Percentiles rank a stretch among this genome's conserved stretches.
phyloP scores from a whole-genome alignment of 148 eudicot genomes.

The Camellia japonica region DNA sequence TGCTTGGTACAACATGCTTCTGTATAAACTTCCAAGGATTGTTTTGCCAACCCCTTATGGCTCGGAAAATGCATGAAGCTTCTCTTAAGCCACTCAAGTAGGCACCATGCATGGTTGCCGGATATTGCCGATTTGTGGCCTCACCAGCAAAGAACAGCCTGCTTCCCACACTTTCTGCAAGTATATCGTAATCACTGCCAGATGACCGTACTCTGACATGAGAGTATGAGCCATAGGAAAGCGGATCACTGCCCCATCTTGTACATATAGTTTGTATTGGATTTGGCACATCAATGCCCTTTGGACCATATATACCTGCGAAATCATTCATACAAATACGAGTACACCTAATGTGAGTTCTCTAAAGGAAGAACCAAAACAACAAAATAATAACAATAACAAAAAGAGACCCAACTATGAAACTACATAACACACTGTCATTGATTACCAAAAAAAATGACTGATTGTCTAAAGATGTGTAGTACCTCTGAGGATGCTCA shows the following conservation, averaged over 20 bases:
- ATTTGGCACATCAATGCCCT: slow-evolving; percentile 76
- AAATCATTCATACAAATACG: slow-evolving; percentile 13
- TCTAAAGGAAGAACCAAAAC: slow-evolving; percentile 1
- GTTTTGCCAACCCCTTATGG: slow-evolving; percentile 36
- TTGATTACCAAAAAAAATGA: not conserved
- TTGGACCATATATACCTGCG: slow-evolving; percentile 75
- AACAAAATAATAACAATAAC: not conserved
- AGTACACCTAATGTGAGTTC: slow-evolving; percentile 1
- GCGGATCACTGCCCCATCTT: slow-evolving; percentile 83
- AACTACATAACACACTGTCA: not conserved
- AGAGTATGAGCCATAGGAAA: slow-evolving; percentile 88
- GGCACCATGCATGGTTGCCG: slow-evolving; percentile 98
- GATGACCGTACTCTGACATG: slow-evolving; percentile 75
- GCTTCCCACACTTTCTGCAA: slow-evolving; percentile 70
- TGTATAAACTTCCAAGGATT: slow-evolving; percentile 39
- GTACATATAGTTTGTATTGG: slow-evolving; percentile 83
- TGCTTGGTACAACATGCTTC: slow-evolving; percentile 41
- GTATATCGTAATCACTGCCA: slow-evolving; percentile 74
- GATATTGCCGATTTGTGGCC: slow-evolving; percentile 76
- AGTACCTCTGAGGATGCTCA: slow-evolving; percentile 81
- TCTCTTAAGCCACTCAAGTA: slow-evolving; percentile 84
- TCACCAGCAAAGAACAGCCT: slow-evolving; percentile 87
- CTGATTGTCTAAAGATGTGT: slow-evolving; percentile 11
- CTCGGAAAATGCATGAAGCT: slow-evolving; percentile 64
- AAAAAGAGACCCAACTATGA: not conserved